Conservation (phyloP, 495 filamentous ascomycete species). For the Rusavskia elegans region DNA sequence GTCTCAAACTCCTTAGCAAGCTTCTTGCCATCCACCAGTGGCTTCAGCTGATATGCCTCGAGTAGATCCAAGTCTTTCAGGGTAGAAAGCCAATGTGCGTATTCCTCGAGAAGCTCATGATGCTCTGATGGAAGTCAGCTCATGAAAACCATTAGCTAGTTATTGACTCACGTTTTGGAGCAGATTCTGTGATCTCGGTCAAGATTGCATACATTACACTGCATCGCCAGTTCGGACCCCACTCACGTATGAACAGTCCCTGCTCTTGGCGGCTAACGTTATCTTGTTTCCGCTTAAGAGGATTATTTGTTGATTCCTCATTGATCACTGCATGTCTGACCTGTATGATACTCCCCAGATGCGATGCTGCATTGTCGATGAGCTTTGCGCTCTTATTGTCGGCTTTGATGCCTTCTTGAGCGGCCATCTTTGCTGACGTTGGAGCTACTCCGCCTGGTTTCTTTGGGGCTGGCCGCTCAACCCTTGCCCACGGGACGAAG, state of each 20-base stretch:
- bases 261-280: conserved; percentile 29
- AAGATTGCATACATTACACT: conserved; percentile 58
- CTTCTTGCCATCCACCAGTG: conserved; percentile 48
- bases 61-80: conserved; percentile 26
- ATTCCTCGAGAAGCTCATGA: conserved; percentile 22
- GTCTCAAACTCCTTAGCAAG: conserved; percentile 43
- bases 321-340: conserved; percentile 34
- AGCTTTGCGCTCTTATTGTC: conserved; percentile 54
- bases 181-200: conserved; percentile 38
- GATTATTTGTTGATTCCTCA: conserved; percentile 16
- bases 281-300: conserved; percentile 25
- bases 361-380: conserved; percentile 43
- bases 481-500: conserved; percentile 57
- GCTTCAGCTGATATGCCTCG: conserved; percentile 33
- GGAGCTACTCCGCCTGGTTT: conserved; percentile 30
- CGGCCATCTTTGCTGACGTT: conserved; percentile 38
- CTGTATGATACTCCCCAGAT: conserved; percentile 41
- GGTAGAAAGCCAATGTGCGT: conserved; percentile 29
- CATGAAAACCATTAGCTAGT: neutral
- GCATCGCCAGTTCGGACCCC: conserved; percentile 61
- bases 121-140: conserved; percentile 1
- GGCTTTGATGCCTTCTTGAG: conserved; percentile 63
- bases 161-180: neutral
- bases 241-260: conserved; percentile 64
- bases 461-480: conserved; percentile 28